Base-by-base conservation (phyloP, 257 asterid genomes). In the Linaria vulgaris region DNA sequence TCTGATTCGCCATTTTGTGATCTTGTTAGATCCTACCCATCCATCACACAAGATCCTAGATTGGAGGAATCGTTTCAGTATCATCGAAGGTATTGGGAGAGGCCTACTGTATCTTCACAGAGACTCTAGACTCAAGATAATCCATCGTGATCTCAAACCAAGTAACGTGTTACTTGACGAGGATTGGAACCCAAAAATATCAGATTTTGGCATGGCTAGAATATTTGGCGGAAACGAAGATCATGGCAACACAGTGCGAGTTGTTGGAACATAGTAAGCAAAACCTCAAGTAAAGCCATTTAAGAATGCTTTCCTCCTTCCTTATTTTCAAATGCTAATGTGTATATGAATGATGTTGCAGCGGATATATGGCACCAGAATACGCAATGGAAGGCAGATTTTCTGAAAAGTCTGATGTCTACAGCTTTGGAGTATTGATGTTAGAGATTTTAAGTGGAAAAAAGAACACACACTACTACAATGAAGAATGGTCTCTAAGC, bases 361-460 rank as follows among this genome's bases (percentile, higher is more conserved):
- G 89, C 49, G 94, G 94, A 59, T 85, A 83, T 34, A 81, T 85
- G 94, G 84, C 94, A 0, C 94, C 88, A 0, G 94, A 85, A 56
- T 85, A 85, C 64, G 94, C 87, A 41, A 79, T 83, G 83, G 79
- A 56, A 61, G 90, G 94, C 41, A 59, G 76, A 19, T 78, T 76
- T 24, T 83, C 87, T 0, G 82, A 78, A 34, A 80, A 80, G 51
- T 71, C 83, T 0, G 90, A 83, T 65, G 81, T 83, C 9, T 83
- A 59, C 38, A 80, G 87, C 49, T 83, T 78, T 3, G 90, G 94
- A 0, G 86, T 85, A 46, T 53, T 85, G 31, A 65, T 78, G 68
- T 22, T 85, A 38, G 90, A 85, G 77, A 83, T 85, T 1, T 14
- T 80, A 20, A 83, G 82, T 13, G 90, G 90, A 16, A 70, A 76